phyloP scores from a whole-genome alignment of 805 yeast genomes.

The Metschnikowia similis region DNA sequence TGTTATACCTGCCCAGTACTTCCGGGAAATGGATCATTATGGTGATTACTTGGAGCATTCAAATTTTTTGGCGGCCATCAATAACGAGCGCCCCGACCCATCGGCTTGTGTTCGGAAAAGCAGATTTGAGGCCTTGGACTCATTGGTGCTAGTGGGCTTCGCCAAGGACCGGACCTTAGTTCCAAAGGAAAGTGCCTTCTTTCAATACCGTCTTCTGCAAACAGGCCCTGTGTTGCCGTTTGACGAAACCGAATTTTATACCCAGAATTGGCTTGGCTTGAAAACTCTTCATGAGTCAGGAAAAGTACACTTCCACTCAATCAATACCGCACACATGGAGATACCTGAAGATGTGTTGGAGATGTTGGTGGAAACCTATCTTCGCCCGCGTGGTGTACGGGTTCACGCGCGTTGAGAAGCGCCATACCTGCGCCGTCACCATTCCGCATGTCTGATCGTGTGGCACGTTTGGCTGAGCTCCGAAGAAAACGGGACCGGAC shows the following conservation, averaged over 20 bases:
- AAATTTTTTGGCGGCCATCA: conserved; percentile 56
- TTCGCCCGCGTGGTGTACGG: conserved; percentile 5
- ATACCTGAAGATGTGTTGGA: conserved; percentile 50
- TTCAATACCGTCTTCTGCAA: conserved; percentile 47
- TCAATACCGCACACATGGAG: conserved; percentile 63
- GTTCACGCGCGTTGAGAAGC: neutral
- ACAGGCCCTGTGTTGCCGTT: conserved; percentile 43
- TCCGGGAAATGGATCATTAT: conserved; percentile 55
- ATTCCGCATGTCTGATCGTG: conserved; percentile 13
- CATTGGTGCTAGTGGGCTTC: conserved; percentile 58
- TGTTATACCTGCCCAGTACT: conserved; percentile 72
- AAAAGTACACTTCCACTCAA: conserved; percentile 44
- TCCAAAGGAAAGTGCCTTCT: conserved; percentile 71
- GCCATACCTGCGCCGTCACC: neutral
- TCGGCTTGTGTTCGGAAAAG: conserved; percentile 38
- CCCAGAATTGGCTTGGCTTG: conserved; percentile 59
- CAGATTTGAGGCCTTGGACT: conserved; percentile 43
- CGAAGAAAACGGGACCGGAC: conserved; percentile 8
- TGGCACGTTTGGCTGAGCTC: conserved; percentile 16
- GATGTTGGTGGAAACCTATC: neutral
- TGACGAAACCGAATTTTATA: conserved; percentile 45
- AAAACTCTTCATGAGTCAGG: conserved; percentile 39
- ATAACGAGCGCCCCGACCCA: conserved; percentile 48
- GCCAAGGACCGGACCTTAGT: conserved; percentile 61
- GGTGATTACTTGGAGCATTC: conserved; percentile 55